Conservation (phyloP, 192 early-diverging fungal species). For the Piromyces sp. region DNA sequence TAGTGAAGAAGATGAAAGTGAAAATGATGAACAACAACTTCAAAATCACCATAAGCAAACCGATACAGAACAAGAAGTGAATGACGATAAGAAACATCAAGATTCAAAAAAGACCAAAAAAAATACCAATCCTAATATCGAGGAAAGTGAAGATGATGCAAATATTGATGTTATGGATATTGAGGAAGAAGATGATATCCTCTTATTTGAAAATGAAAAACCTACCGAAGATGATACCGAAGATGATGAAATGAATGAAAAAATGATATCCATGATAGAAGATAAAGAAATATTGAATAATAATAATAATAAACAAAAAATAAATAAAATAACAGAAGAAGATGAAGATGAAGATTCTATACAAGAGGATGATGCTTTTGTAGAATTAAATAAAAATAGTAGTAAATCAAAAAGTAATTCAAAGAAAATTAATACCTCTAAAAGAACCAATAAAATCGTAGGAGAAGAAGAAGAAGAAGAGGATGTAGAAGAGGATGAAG, state of each 20-base stretch:
- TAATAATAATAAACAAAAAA: too few relatives aligned
- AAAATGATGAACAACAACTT: too few relatives aligned
- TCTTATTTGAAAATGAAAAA: neutral
- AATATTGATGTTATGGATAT: neutral
- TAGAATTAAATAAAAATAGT: neutral
- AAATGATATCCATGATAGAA: too few relatives aligned
- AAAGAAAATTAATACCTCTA: too few relatives aligned
- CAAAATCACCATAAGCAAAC: too few relatives aligned
- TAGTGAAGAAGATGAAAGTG: conserved; percentile 1
- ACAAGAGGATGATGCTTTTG: too few relatives aligned
- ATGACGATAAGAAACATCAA: too few relatives aligned
- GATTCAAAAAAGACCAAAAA: neutral
- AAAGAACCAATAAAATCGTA: neutral
- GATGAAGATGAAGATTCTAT: too few relatives aligned
- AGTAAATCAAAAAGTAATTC: neutral
- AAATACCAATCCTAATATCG: neutral
- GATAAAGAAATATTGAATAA: too few relatives aligned
- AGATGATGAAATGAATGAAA: neutral
- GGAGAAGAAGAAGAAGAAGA: conserved; percentile 3
- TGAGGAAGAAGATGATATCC: neutral
- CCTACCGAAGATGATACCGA: neutral
- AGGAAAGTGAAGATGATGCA: neutral
- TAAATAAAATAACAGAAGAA: too few relatives aligned
- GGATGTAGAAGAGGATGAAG: neutral
- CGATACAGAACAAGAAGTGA: neutral